These are phyloP conservation scores for Claviceps arundinis DNA, from an alignment of 2,329 filamentous ascomycete genomes.

Conservation along the genomic window DNA sequence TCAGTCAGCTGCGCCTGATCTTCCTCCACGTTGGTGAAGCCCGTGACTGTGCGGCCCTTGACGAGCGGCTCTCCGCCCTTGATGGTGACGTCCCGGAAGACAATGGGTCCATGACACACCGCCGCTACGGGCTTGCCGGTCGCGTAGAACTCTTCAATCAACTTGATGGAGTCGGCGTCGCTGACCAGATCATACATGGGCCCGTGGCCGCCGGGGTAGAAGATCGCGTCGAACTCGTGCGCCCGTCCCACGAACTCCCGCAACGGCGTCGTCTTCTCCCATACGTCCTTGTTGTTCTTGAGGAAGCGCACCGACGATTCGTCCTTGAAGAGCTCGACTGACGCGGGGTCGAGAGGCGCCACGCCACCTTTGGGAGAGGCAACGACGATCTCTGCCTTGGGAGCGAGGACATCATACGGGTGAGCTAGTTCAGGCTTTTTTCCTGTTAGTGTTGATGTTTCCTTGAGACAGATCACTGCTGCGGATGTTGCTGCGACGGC, in stretches of 20 bases:
- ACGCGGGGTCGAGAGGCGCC: slow-evolving; percentile 47
- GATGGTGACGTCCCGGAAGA: slow-evolving; percentile 43
- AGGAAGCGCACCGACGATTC: slow-evolving; percentile 39
- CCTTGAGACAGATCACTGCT: no score
- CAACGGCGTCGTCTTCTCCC: slow-evolving; percentile 49
- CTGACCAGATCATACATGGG: slow-evolving; percentile 55
- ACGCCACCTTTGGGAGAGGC: slow-evolving; percentile 50
- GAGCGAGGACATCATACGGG: slow-evolving; percentile 44
- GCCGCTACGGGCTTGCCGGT: slow-evolving; percentile 50
- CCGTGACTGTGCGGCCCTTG: slow-evolving; percentile 43
- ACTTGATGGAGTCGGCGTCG: slow-evolving; percentile 40
- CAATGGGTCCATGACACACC: slow-evolving; percentile 57
- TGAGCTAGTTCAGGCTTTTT: slow-evolving; percentile 48
- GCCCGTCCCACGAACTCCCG: slow-evolving; percentile 41
- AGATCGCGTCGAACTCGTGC: slow-evolving; percentile 48
- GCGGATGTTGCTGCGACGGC: no score
- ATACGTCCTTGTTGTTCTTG: slow-evolving; percentile 41
- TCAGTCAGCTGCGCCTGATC: slow-evolving; percentile 31
- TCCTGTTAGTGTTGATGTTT: background rate
- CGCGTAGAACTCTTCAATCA: slow-evolving; percentile 49
- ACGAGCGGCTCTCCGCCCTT: slow-evolving; percentile 38
- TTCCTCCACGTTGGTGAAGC: slow-evolving; percentile 48
- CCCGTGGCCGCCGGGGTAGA: slow-evolving; percentile 45
- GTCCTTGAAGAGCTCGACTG: slow-evolving; percentile 44
- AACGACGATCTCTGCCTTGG: slow-evolving; percentile 39